Conservation (phyloP, 345 rosid genomes). For the Punica granatum region DNA sequence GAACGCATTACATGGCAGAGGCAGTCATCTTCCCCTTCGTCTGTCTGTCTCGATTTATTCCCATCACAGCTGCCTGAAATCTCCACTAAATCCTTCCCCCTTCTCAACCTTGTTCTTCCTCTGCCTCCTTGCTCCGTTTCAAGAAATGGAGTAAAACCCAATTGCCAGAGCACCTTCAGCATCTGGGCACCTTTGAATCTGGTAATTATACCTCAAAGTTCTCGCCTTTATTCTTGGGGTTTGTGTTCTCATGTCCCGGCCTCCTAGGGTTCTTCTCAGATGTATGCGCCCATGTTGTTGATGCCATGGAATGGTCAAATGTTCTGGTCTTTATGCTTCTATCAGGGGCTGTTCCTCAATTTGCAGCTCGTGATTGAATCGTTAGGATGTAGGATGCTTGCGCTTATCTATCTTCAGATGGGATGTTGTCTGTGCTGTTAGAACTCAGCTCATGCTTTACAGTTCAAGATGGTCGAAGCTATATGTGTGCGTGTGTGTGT, state of each 20-base stretch:
- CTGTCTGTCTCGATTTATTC: too few relatives aligned
- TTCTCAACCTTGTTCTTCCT: not conserved
- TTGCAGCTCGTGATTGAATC: not conserved
- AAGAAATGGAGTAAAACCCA: not conserved
- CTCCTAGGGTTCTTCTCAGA: conserved; percentile 6
- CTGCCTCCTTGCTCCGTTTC: not conserved
- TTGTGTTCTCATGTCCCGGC: not conserved
- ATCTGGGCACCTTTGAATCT: conserved; percentile 16
- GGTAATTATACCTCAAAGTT: conserved; percentile 16
- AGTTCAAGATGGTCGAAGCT: not conserved
- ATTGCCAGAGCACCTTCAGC: conserved; percentile 11
- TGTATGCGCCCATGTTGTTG: not conserved
- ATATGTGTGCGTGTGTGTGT: too few relatives aligned
- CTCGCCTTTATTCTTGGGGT: not conserved
- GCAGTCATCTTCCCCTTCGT: too few relatives aligned
- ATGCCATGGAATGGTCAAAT: not conserved
- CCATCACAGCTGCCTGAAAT: too few relatives aligned
- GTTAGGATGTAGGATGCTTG: not conserved
- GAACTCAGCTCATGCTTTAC: not conserved
- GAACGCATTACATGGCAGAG: not conserved
- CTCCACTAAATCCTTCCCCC: not conserved
- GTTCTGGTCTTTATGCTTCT: not conserved
- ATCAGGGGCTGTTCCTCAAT: not conserved
- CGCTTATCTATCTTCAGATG: not conserved
- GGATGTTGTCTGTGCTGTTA: not conserved